phyloP scores from a whole-genome alignment of 257 asterid species.

The Rehmannia glutinosa region DNA sequence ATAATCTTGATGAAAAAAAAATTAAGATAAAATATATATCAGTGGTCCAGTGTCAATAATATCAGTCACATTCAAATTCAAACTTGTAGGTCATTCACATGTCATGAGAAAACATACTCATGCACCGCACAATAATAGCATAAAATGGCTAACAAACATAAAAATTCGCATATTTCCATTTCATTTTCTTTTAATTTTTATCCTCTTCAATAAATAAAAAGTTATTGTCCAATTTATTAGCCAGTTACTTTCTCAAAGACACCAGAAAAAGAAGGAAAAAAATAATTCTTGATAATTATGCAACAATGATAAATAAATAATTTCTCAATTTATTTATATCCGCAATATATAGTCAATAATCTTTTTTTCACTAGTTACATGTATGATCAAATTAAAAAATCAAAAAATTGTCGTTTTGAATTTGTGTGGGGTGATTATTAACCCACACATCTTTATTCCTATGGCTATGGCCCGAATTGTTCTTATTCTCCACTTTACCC shows the following conservation, averaged over 20 bases:
- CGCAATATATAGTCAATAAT: too few species aligned
- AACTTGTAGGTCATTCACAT: constrained; percentile 23
- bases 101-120: constrained; percentile 5
- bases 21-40: neutral
- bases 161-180: neutral
- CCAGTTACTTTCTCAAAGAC: too few species aligned
- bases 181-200: neutral
- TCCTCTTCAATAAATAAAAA: neutral
- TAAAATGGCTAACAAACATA: neutral
- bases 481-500: constrained; percentile 19
- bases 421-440: constrained; percentile 36
- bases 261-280: too few species aligned
- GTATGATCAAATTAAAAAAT: constrained; percentile 33
- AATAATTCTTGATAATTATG: neutral
- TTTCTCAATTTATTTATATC: neutral
- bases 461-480: neutral
- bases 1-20: too few species aligned
- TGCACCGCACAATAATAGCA: neutral
- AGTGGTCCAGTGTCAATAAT: constrained; percentile 16
- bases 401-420: constrained; percentile 45
- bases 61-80: constrained; percentile 18
- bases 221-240: neutral
- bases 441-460: constrained; percentile 38
- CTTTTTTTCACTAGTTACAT: too few species aligned
- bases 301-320: neutral